Base-by-base conservation (phyloP, 768 basidiomycete species). In the Clavaria fumosa region DNA sequence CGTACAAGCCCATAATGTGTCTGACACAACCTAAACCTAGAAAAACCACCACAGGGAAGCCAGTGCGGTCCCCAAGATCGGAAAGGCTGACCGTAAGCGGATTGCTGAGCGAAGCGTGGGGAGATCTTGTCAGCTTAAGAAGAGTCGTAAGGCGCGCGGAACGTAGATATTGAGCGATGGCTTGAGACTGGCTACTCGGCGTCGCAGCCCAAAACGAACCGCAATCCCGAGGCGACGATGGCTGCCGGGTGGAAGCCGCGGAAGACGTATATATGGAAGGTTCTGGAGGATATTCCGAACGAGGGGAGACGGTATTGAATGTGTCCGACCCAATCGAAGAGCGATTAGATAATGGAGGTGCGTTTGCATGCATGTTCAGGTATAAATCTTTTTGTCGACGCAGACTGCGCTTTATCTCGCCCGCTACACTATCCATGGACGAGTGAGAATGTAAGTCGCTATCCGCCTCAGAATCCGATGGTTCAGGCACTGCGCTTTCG, bases 1-100 rank as follows among this genome's bases (percentile, higher is more conserved):
- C 93, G 53, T 90, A 97, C 34, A 97, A 59, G 10, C 85, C 90
- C 69, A 95, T 82, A 41, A 96, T 70, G 55, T 97, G 90, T 27
- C 93, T 72, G 3, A 97, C 93, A 50, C 86, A 88, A 11, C 91
- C 93, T 33, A 97, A 53, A 2, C 93, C 93, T 43, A 99, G 71
- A 54, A 93, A 99, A 17, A 97, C 71, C 17, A 99, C 61, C 6
- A 97, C 71, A 0, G 93, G 93, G 48, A 75, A 72, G 1, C 93
- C 93, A n/a, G 69, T 71, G 3, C 79, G 68, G 44, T 70, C 72
- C 2, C 95, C 93, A 43, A 96, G 68, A 51, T 97, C 93, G 3
- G 93, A 89, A n/a, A 93, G 64, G 47, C 93, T 93, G 39, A 96
- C 79, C 18, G 72, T 74, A 43, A 88, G 67, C 11, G 83, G 78